These are phyloP conservation scores for Thermothelomyces thermophilus DNA, from an alignment of 2,329 filamentous ascomycete genomes.

Conservation along the genomic window DNA sequence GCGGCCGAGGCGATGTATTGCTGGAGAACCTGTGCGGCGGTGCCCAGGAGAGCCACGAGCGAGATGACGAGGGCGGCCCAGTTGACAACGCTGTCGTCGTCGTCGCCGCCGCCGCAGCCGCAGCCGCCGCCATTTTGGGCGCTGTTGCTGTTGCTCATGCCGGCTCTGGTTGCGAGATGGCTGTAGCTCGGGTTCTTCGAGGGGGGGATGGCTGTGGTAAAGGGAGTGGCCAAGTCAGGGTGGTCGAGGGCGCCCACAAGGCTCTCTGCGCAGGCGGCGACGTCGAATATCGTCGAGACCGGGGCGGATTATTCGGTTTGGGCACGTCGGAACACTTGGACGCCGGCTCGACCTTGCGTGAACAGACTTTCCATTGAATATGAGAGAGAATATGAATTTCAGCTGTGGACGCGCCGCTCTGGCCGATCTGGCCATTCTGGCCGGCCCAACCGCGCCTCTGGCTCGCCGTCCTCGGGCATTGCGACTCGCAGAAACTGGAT, in stretches of 20 bases:
- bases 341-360: neutral
- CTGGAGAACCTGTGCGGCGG: constrained; percentile 42
- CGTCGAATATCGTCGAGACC: too few species aligned
- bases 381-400: too few species aligned
- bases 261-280: neutral
- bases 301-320: too few species aligned
- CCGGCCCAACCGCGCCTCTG: neutral
- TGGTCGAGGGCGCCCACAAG: neutral
- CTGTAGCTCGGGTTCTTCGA: neutral
- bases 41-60: constrained; percentile 39
- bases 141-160: constrained; percentile 10
- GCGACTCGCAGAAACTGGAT: constrained; percentile 1
- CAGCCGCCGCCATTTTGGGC: neutral
- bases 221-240: neutral
- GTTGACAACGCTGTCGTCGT: constrained; percentile 32
- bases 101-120: constrained; percentile 6
- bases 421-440: too few species aligned
- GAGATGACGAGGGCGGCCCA: constrained; percentile 42
- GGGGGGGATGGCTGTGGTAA: neutral
- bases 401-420: too few species aligned
- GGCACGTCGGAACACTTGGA: too few species aligned
- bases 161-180: neutral
- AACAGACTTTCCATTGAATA: neutral
- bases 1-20: constrained; percentile 45
- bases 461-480: neutral